Evolutionary conservation across 163 green algal species (phyloP).

Genomic region (Scenedesmus sp.): DNA sequence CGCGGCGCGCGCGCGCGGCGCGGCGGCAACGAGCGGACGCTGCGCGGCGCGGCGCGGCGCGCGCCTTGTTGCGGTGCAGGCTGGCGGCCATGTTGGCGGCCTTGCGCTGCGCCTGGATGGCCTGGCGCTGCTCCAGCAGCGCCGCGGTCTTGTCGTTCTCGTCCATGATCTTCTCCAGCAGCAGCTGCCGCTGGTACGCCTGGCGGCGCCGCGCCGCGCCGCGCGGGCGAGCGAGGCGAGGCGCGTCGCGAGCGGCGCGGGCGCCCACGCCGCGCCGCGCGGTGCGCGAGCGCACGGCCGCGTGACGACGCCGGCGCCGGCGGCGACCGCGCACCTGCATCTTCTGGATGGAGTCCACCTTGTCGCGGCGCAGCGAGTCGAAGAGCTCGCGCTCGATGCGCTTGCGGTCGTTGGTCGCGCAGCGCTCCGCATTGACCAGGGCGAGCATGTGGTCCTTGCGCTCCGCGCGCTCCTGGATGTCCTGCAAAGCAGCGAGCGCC

Average conservation of each 20-base stretch:
- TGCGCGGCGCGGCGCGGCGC: too few relatives aligned
- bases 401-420: constrained; percentile 68
- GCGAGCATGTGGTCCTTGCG: constrained; percentile 81
- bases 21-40: too few relatives aligned
- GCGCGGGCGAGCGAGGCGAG: too few relatives aligned
- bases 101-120: constrained; percentile 72
- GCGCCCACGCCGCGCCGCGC: too few relatives aligned
- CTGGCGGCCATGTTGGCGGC: constrained; percentile 81
- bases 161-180: constrained; percentile 78
- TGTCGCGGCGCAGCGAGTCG: constrained; percentile 67
- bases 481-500: too few relatives aligned
- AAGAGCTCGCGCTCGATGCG: constrained; percentile 73
- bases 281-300: too few relatives aligned
- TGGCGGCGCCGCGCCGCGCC: constrained; percentile 1
- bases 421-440: constrained; percentile 59
- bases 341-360: constrained; percentile 74
- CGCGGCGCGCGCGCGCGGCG: constrained; percentile 38
- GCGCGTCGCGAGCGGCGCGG: too few relatives aligned
- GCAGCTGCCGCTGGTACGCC: constrained; percentile 64
- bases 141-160: constrained; percentile 70
- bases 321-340: constrained; percentile 39
- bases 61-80: constrained; percentile 80
- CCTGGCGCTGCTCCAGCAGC: constrained; percentile 64
- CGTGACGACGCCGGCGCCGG: too few relatives aligned
- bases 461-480: constrained; percentile 62